These are phyloP conservation scores for Solanum aculeatissimum DNA, from an alignment of 305 asterid genomes.

Conservation along the genomic window DNA sequence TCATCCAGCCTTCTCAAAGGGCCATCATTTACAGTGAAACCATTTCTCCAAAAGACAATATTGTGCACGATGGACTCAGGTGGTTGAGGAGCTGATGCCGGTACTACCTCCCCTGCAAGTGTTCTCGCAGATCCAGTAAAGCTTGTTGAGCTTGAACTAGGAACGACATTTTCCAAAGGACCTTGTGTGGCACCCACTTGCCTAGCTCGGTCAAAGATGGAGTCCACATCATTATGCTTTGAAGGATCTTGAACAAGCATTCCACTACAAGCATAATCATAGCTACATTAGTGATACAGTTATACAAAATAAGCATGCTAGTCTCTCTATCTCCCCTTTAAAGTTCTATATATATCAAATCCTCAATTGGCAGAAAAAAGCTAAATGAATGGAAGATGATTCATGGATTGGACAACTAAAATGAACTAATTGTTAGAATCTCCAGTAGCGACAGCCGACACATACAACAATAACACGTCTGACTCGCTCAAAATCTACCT, in stretches of 20 bases:
- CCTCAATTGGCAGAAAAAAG: neutral
- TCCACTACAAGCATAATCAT: constrained; percentile 41
- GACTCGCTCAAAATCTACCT: neutral
- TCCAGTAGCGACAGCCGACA: neutral
- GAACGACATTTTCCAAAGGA: constrained; percentile 40
- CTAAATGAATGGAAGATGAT: neutral
- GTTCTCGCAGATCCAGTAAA: constrained; percentile 76
- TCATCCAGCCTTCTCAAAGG: constrained; percentile 88
- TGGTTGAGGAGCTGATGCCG: constrained; percentile 51
- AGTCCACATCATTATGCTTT: constrained; percentile 67
- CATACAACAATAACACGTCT: neutral
- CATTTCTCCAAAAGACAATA: constrained; percentile 94
- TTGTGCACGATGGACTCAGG: constrained; percentile 70
- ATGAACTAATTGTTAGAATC: neutral
- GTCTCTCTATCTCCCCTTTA: neutral
- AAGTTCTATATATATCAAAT: neutral
- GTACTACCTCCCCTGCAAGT: constrained; percentile 60
- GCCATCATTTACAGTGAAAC: constrained; percentile 83
- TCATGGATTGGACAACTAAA: neutral
- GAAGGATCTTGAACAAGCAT: constrained; percentile 92
- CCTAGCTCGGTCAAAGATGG: constrained; percentile 80
- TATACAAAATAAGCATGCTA: neutral
- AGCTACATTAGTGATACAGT: constrained; percentile 3
- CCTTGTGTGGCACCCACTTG: constrained; percentile 65
- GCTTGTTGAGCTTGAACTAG: constrained; percentile 76